A percentile compares a stretch with the other conserved stretches of the same genome.
phyloP scores from a whole-genome alignment of 192 early-diverging fungal species.

The Geosiphon pyriformis region DNA sequence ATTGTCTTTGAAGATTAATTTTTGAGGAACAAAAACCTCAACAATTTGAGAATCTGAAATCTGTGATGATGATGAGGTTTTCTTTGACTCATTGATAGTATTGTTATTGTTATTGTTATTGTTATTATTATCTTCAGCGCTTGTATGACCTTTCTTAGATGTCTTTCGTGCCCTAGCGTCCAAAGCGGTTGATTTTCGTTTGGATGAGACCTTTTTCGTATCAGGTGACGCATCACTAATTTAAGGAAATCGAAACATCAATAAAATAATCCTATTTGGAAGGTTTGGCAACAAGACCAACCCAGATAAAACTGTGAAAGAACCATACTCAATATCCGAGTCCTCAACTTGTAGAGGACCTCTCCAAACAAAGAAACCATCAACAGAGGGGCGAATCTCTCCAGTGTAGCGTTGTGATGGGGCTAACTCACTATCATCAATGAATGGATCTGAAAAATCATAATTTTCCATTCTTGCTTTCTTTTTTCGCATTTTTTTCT shows the following conservation, averaged over 20 bases:
- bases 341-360: constrained; percentile 37
- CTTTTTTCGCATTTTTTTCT: too few relatives aligned
- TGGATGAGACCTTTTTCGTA: constrained; percentile 1
- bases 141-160: background rate
- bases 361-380: constrained; percentile 48
- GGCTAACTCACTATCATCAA: constrained; percentile 55
- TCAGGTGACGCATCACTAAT: background rate
- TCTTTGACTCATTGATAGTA: constrained; percentile 19
- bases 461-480: constrained; percentile 33
- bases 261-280: background rate
- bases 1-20: too few relatives aligned
- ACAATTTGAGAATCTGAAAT: too few relatives aligned
- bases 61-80: constrained; percentile 22
- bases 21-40: too few relatives aligned
- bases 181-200: background rate
- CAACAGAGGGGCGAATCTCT: constrained; percentile 33
- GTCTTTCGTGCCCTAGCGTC: background rate
- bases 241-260: background rate
- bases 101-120: constrained; percentile 7
- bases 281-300: background rate
- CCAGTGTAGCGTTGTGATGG: constrained; percentile 34
- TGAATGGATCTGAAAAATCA: constrained; percentile 52
- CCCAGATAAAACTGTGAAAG: background rate
- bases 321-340: constrained; percentile 28
- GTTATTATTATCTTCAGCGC: background rate